Percentiles rank a stretch among this genome's conserved stretches.
Conservation (phyloP, 2,329 filamentous ascomycete genomes). For the Fusarium veterinarium region DNA sequence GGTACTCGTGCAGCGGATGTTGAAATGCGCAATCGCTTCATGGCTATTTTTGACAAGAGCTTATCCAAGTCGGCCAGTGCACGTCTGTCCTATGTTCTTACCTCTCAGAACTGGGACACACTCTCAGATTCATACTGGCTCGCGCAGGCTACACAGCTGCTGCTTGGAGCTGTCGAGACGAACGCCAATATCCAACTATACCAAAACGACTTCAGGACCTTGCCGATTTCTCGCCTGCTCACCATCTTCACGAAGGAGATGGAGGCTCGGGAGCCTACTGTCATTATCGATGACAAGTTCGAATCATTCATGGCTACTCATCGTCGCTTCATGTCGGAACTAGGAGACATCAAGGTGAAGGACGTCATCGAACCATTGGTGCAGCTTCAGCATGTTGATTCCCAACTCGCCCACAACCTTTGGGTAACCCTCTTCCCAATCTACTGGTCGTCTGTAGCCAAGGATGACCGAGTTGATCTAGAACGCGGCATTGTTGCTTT, state of each 20-base stretch:
- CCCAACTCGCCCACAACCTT: constrained; percentile 83
- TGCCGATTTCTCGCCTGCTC: constrained; percentile 79
- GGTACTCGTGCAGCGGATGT: constrained; percentile 93
- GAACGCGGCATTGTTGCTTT: constrained; percentile 92
- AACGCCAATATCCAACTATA: constrained; percentile 83
- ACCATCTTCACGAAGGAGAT: constrained; percentile 81
- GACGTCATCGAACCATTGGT: constrained; percentile 91
- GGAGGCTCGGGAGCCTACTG: constrained; percentile 70
- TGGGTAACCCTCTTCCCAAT: constrained; percentile 94
- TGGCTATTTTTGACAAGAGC: constrained; percentile 95
- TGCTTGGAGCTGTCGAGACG: constrained; percentile 91
- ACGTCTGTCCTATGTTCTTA: constrained; percentile 88
- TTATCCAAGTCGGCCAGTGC: constrained; percentile 92
- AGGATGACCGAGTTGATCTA: constrained; percentile 89
- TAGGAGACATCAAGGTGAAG: constrained; percentile 86
- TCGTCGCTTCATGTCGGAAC: constrained; percentile 83
- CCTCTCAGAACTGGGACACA: constrained; percentile 96
- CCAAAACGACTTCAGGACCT: constrained; percentile 82
- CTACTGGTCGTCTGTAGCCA: constrained; percentile 88
- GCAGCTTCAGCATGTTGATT: constrained; percentile 92
- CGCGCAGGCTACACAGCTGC: constrained; percentile 90
- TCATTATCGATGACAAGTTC: constrained; percentile 84
- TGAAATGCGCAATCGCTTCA: constrained; percentile 96
- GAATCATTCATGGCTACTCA: constrained; percentile 83
- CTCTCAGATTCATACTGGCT: constrained; percentile 97